Base-by-base conservation (phyloP, 2,329 filamentous ascomycete species). In the Cladosporium sp. region DNA sequence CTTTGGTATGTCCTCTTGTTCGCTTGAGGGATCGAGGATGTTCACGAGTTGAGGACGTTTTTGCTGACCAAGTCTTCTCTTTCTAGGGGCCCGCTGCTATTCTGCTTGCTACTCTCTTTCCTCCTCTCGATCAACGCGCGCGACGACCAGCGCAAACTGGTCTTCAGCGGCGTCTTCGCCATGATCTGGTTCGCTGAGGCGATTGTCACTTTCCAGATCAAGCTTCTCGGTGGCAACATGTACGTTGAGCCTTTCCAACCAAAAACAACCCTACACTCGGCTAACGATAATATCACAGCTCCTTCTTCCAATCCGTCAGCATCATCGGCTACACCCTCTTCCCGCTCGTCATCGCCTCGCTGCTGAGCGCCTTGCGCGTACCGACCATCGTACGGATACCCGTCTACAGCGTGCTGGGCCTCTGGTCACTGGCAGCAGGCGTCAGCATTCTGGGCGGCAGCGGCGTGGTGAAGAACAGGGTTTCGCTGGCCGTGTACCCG, bases 251-350 rank as follows among this genome's bases (percentile, higher is more conserved):
- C 4, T 58, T n/a, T n/a, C n/a, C n/a, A n/a, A n/a, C n/a, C n/a
- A n/a, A n/a, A n/a, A n/a, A n/a, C n/a, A n/a, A n/a, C n/a, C n/a
- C n/a, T n/a, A n/a, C n/a, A n/a, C n/a, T n/a, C n/a, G n/a, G n/a
- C n/a, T 28, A 5, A 59, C 42, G n/a, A 37, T 40, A 60, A 69
- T 75, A 17, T 28, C 30, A 52, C 72, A 97, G 93, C 69, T 97
- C 94, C 17, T 99, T 99, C 74, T 94, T 96, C 70, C 94, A 99
- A 75, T 96, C 92, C 59, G 85, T 99, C 66, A 97, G 92, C 75
- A 95, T 99, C 68, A 99, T 99, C 72, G 94, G 94, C 47, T 99
- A 99, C 76, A 99, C 94, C 1, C 84, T 99, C 58, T 99, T 99
- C 77, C 94, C 94, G 1, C 84, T 99, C 55, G 94, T 97, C 67